phyloP scores from a whole-genome alignment of 2,329 filamentous ascomycete genomes.

The Pestalotiopsis sp. region DNA sequence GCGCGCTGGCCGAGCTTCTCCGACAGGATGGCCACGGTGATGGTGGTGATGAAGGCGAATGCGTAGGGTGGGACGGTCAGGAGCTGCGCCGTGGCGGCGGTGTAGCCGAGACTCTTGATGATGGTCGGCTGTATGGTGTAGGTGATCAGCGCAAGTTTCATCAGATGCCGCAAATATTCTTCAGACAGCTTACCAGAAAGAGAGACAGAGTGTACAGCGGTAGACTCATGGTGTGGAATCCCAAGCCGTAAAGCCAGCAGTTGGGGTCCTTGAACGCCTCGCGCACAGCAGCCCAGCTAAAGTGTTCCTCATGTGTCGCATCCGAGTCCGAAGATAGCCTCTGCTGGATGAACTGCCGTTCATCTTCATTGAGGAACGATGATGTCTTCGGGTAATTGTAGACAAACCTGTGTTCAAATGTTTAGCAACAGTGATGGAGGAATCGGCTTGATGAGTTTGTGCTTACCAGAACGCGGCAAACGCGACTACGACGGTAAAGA shows the following conservation, averaged over 20 bases:
- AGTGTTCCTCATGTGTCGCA: constrained; percentile 68
- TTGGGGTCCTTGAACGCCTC: constrained; percentile 69
- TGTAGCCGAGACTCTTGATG: constrained; percentile 57
- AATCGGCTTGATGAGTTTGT: neutral
- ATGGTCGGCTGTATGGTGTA: constrained; percentile 51
- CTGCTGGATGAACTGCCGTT: constrained; percentile 60
- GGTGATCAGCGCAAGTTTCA: constrained; percentile 3
- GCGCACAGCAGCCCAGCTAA: constrained; percentile 68
- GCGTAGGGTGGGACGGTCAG: constrained; percentile 68
- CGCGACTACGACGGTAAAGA: constrained; percentile 56
- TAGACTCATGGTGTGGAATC: constrained; percentile 74
- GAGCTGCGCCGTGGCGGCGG: constrained; percentile 55
- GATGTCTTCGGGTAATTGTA: constrained; percentile 67
- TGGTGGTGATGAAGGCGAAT: constrained; percentile 62
- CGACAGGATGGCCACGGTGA: constrained; percentile 61
- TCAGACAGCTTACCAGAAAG: constrained; percentile 48
- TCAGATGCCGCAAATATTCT: neutral
- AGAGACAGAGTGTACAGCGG: constrained; percentile 60
- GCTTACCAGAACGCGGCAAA: constrained; percentile 47
- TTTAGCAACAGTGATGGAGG: neutral
- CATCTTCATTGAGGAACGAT: constrained; percentile 56
- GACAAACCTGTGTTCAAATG: constrained; percentile 49
- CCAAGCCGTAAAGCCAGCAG: constrained; percentile 73
- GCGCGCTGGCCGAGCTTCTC: constrained; percentile 61
- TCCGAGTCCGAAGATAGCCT: constrained; percentile 71